Conservation (phyloP, 768 basidiomycete genomes). For the Leccinum subtestaceum region DNA sequence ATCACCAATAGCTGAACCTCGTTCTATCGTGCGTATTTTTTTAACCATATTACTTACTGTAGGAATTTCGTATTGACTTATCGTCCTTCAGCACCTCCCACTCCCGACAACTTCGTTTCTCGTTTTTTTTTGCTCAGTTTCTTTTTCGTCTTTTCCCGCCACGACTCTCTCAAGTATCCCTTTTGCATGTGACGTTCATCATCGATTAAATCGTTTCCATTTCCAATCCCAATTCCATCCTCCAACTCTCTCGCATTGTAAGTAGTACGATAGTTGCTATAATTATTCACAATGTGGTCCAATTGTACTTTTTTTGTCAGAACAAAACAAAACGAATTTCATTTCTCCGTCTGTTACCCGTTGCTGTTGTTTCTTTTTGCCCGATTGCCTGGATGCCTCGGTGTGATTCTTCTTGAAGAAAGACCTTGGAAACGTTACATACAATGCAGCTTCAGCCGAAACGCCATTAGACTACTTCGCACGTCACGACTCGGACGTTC, state of each 20-base stretch:
- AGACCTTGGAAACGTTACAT: background rate
- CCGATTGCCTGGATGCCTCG: background rate
- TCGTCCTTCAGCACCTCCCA: background rate
- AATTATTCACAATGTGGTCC: background rate
- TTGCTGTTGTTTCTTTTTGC: background rate
- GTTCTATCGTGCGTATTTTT: conserved; percentile 5
- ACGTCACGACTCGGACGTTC: background rate
- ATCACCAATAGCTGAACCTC: background rate
- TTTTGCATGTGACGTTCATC: background rate
- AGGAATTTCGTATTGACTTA: background rate
- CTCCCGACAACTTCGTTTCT: background rate
- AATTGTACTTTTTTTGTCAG: background rate
- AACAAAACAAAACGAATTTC: background rate
- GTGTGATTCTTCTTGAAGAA: background rate
- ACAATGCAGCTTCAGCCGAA: background rate
- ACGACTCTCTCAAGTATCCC: background rate
- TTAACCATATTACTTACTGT: background rate
- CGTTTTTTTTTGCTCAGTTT: background rate
- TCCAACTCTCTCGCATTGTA: background rate
- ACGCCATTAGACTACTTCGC: background rate
- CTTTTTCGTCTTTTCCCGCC: background rate
- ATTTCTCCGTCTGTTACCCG: background rate
- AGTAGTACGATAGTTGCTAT: background rate
- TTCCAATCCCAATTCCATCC: background rate
- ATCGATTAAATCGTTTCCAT: background rate